Base-by-base conservation (phyloP, 768 basidiomycete genomes). In the Polyporus arcularius region DNA sequence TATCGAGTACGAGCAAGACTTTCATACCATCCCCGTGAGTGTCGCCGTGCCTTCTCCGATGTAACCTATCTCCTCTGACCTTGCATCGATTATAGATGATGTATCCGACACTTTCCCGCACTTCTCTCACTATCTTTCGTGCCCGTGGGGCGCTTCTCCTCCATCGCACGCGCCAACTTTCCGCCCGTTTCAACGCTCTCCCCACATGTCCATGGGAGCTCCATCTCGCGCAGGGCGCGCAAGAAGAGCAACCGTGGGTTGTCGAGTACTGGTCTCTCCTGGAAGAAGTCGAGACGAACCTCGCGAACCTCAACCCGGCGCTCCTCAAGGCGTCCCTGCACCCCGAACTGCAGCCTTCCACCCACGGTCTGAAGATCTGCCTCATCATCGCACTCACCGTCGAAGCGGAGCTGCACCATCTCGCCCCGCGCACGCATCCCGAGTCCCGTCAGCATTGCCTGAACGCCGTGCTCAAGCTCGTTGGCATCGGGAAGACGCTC, bases 401-500 rank as follows among this genome's bases (percentile, higher is more conserved):
- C 10, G 50, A 51, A n/a, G 50, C 50, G 2, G 5, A 15, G 14
- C 50, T 51, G 3, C 32, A 51, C 50, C 30, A 38, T n/a, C 50
- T 51, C 50, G 32, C 50, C 10, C 50, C 50, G 12, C 31, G 11
- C 31, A 9, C 32, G 14, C 31, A 51, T 8, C 30, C 31, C 5
- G 50, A 15, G 14, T 32, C 50, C 12, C 50, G 50, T 4, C 31
- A 51, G 32, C 30, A 31, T 11, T 51, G 50, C 32, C 50, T 51
- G 14, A 38, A 18, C 31, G 50, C 50, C 30, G 32, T 51, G 31
- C 50, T 51, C 15, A 51, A 51, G 31, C 9, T 38, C 14, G 32
- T 51, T 16, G 50, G 50, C 28, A 38, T 51, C 30, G 50, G 31
- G 31, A 51, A 51, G 50, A 51, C 50, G 50, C n/a, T 51, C 14